Evolutionary conservation across 768 basidiomycete species (phyloP).

Genomic region (Gymnopilus dilepis): DNA sequence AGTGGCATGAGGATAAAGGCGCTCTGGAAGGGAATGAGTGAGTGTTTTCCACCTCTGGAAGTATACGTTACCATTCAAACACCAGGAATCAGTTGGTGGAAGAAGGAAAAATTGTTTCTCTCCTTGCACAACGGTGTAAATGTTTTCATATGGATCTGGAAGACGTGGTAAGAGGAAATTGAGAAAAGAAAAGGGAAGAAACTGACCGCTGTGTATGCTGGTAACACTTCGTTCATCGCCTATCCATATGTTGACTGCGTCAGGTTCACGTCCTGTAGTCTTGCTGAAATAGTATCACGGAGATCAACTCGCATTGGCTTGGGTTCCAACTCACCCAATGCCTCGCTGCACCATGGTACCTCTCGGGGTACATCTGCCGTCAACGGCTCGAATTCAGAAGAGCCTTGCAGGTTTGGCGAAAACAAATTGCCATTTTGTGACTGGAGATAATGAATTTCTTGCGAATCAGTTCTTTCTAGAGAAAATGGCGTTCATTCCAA

Average conservation of each 20-base stretch:
- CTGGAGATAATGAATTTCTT: slow-evolving; percentile 75
- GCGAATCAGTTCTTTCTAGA: slow-evolving; percentile 1
- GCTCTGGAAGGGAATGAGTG: slow-evolving; percentile 38
- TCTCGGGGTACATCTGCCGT: slow-evolving; percentile 71
- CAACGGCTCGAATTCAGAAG: slow-evolving; percentile 67
- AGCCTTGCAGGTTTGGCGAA: slow-evolving; percentile 40
- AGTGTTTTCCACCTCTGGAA: too few relatives aligned
- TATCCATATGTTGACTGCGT: slow-evolving; percentile 95
- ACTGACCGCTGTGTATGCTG: slow-evolving; percentile 83
- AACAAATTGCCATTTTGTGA: slow-evolving; percentile 93
- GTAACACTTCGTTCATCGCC: slow-evolving; percentile 80
- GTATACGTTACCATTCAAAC: slow-evolving; percentile 64
- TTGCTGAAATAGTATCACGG: background rate
- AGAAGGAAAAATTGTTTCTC: slow-evolving; percentile 85
- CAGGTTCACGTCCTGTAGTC: slow-evolving; percentile 62
- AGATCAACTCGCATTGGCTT: too few relatives aligned
- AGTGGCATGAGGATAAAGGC: slow-evolving; percentile 66
- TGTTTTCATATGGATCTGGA: slow-evolving; percentile 90
- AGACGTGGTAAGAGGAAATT: background rate
- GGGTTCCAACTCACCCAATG: slow-evolving; percentile 60
- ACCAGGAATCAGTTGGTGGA: slow-evolving; percentile 90
- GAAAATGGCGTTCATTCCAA: slow-evolving; percentile 8
- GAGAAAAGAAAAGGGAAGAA: background rate
- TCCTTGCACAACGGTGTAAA: slow-evolving; percentile 87
- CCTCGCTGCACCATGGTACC: slow-evolving; percentile 77